Conservation (phyloP, 495 filamentous ascomycete genomes). For the Xylaria telfairii region DNA sequence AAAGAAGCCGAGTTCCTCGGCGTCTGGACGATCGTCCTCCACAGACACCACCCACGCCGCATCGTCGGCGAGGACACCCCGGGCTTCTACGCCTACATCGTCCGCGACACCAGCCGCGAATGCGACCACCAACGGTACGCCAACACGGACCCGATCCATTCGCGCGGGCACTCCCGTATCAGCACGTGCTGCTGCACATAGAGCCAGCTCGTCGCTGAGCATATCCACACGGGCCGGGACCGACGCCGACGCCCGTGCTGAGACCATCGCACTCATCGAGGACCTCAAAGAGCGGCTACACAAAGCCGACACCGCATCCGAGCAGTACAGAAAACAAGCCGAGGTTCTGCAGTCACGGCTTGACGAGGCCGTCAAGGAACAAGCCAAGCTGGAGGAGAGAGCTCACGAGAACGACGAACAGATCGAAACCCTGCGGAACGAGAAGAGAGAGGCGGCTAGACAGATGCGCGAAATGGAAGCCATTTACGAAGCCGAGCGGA, state of each 20-base stretch:
- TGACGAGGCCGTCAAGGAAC: slow-evolving; percentile 83
- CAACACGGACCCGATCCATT: slow-evolving; percentile 57
- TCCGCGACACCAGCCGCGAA: slow-evolving; percentile 29
- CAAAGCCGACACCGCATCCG: slow-evolving; percentile 78
- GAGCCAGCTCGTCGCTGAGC: slow-evolving; percentile 67
- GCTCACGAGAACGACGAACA: slow-evolving; percentile 81
- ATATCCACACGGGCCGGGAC: slow-evolving; percentile 61
- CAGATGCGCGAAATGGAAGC: slow-evolving; percentile 87
- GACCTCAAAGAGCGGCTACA: slow-evolving; percentile 82
- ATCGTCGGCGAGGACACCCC: slow-evolving; percentile 32
- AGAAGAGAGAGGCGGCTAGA: slow-evolving; percentile 77
- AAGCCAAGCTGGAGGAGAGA: slow-evolving; percentile 82
- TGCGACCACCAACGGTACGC: slow-evolving; percentile 31
- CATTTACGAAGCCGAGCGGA: slow-evolving; percentile 88
- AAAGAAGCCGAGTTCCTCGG: slow-evolving; percentile 51
- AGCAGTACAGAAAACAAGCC: slow-evolving; percentile 82
- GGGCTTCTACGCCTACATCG: slow-evolving; percentile 48
- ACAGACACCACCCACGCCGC: slow-evolving; percentile 32
- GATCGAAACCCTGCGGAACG: slow-evolving; percentile 77
- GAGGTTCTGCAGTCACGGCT: slow-evolving; percentile 84
- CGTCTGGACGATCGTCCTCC: slow-evolving; percentile 44
- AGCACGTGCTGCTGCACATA: slow-evolving; percentile 68
- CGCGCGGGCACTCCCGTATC: slow-evolving; percentile 67
- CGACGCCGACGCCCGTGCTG: slow-evolving; percentile 61
- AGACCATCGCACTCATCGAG: slow-evolving; percentile 80